Evolutionary conservation across 2,329 filamentous ascomycete species (phyloP), one percentile per base, ranked within the genome.

Genomic region (Colletotrichum echinochloae): DNA sequence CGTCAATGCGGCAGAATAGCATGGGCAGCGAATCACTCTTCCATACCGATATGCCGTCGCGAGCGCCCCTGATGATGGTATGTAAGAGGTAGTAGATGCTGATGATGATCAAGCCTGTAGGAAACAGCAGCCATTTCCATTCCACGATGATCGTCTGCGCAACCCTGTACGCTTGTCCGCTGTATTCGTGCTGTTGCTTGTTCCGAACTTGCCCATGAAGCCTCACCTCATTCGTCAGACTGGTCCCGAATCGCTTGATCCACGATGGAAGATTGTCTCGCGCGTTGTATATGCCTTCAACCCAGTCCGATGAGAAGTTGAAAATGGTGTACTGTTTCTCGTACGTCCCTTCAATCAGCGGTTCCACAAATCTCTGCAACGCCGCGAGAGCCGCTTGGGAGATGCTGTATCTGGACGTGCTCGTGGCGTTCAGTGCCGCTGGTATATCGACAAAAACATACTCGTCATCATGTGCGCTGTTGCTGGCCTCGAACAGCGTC

Each of bases 21-120:
- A 83, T 80, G 1, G 80, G 80, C 64, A 83, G 70, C 16, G 79
- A 80, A 54, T 79, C 78, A 26, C 77, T 75, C 64, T 83, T 83
- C 80, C 80, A 82, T 5, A 78, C 79, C 30, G 76, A 78, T 6
- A 83, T 77, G 3, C 75, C 77, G 65, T 81, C 78, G 35, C 77
- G 77, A 33, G 79, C 77, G 20, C 77, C 78, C n/a, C 76, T 76
- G 68, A 75, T 73, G n/a, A 82, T 78, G 26, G 80, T 82, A 63
- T 79, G 73, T 39, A 77, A 70, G 30, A 82, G 78, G 67, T 79
- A 82, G 46, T 76, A 76, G 46, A 82, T 76, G 54, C 79, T 78
- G 8, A 81, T 59, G 14, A 77, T 18, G 67, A 82, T 79, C 30
- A 82, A 73, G 2, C 73, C 66, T 0, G 78, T 73, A 6, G 80